A percentile compares a stretch with the other conserved stretches of the same genome.
phyloP scores from a whole-genome alignment of 495 filamentous ascomycete genomes.

The Penicillium crystallinum region DNA sequence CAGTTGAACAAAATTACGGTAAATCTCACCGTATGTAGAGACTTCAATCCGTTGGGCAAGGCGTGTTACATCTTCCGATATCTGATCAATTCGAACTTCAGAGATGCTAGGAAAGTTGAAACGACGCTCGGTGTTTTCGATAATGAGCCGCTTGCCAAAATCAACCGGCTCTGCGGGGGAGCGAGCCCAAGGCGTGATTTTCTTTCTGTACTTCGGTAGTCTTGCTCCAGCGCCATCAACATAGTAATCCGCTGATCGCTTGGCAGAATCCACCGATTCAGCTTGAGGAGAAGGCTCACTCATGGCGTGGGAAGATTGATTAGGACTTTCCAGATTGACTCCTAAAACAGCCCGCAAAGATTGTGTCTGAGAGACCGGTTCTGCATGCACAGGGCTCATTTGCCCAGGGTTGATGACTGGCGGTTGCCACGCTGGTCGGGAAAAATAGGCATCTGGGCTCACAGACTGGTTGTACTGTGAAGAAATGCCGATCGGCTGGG shows the following conservation, averaged over 20 bases:
- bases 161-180: constrained; percentile 12
- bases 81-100: constrained; percentile 9
- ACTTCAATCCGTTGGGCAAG: constrained; percentile 20
- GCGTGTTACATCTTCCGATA: constrained; percentile 11
- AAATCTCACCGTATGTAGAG: constrained; percentile 31
- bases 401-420: constrained; percentile 20
- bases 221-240: constrained; percentile 33
- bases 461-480: constrained; percentile 17
- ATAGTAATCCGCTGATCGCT: constrained; percentile 31
- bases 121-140: constrained; percentile 5
- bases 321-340: constrained; percentile 15
- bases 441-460: constrained; percentile 12
- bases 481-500: constrained; percentile 5
- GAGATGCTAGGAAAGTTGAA: constrained; percentile 25
- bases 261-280: constrained; percentile 17
- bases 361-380: constrained; percentile 19
- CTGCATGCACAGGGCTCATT: constrained; percentile 13
- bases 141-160: constrained; percentile 5
- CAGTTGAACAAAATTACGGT: constrained; percentile 29
- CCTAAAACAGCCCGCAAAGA: constrained; percentile 19
- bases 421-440: constrained; percentile 29
- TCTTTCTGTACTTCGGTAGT: constrained; percentile 28
- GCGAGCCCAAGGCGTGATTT: constrained; percentile 18
- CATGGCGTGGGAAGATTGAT: constrained; percentile 13
- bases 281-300: constrained; percentile 18